Evolutionary conservation across 257 asterid species (phyloP), one percentile per base, ranked within the genome.

Genomic region (Solanum arcanum): DNA sequence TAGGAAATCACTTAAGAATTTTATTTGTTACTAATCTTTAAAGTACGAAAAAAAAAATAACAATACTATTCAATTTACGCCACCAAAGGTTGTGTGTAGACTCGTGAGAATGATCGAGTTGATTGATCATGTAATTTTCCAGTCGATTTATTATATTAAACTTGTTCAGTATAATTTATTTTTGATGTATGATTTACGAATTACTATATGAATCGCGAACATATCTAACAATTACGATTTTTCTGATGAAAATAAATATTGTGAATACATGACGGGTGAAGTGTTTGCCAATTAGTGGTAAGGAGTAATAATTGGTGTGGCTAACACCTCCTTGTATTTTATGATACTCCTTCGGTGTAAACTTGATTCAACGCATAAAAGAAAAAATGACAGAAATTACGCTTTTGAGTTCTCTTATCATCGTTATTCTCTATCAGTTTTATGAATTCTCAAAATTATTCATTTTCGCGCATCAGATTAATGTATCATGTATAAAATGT

Each of bases 351-450:
- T 27, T 64, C 3, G 0, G 8, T 64, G 9, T 14, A 64, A 25
- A 16, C 25, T 64, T 64, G 35, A 25, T 25, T 25, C 14, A 9
- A 64, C 72, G 6, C 18, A 5, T 37, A 5, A 37, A 37, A 37
- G 39, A 6, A 37, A 35, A 37, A 37, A 5, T 37, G 39, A 37
- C 7, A 37, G 1, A 37, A 37, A 37, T 37, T 2, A 37, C 2
- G 7, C 7, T 37, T 37, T 37, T 37, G 7, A 37, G 39, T 37
- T 37, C 1, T 37, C 7, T 37, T 37, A 37, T 37, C 6, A 37
- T 1, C 7, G 1, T 37, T 5, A 37, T 5, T 0, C 39, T 1
- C 7, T 37, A 37, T 5, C 0, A 5, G 39, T 37, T 5, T 5
- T 37, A 37, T 37, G 1, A 37, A 5, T 37, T 37, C 7, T 37